Evolutionary conservation across 2,329 filamentous ascomycete species (phyloP).

Genomic region (Dactylella cylindrospora): DNA sequence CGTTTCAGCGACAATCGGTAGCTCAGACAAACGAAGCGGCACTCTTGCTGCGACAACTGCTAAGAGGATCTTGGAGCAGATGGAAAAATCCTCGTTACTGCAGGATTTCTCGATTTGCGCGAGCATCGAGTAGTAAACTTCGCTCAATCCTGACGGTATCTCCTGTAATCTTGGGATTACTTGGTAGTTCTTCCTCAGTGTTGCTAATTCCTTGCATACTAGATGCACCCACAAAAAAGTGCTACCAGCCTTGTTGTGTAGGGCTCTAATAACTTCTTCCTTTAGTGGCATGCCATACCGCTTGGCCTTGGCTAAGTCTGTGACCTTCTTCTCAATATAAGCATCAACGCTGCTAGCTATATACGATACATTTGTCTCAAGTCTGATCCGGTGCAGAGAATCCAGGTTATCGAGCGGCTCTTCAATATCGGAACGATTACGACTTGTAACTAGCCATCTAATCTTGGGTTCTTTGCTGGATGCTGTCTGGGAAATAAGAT

Average conservation of each 20-base stretch:
- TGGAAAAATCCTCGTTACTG: neutral
- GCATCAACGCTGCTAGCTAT: neutral
- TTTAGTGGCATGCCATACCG: neutral
- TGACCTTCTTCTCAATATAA: neutral
- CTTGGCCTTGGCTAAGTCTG: neutral
- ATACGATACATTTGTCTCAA: neutral
- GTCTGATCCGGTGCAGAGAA: neutral
- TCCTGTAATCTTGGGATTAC: neutral
- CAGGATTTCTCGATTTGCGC: neutral
- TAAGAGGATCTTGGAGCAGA: constrained; percentile 6
- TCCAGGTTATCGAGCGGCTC: neutral
- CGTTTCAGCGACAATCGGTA: neutral
- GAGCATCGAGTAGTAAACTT: constrained; percentile 2
- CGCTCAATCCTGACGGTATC: neutral
- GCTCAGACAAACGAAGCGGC: constrained; percentile 8
- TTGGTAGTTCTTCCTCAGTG: neutral
- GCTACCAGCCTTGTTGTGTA: neutral
- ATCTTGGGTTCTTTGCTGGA: neutral
- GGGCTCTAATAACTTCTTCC: neutral
- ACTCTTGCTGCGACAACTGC: neutral
- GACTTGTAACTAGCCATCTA: neutral
- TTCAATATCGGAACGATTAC: constrained; percentile 6
- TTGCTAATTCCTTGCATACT: constrained; percentile 7
- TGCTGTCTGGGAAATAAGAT: neutral
- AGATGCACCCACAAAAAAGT: constrained; percentile 15